Base-by-base conservation (phyloP, 208 protist species). In the Trypanosoma brucei region DNA sequence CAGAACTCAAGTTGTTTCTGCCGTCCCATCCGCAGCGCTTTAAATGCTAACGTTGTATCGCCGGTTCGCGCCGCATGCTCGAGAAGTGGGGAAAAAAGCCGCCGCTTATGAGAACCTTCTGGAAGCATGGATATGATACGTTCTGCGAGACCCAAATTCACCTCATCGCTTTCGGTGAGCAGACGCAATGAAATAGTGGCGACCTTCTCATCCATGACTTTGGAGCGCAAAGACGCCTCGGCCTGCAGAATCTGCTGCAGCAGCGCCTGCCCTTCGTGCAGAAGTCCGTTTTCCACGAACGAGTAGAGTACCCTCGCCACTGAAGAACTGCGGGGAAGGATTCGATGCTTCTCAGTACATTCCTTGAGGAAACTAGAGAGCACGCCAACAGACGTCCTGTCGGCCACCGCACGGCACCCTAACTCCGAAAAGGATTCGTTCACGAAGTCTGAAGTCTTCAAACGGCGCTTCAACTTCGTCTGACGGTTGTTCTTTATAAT, bases 61-160 rank as follows among this genome's bases (percentile, higher is more conserved):
- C 55, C 54, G 4, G 56, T 68, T 38, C 13, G 34, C 37, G 57
- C 62, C 34, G 78, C 84, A 56, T 77, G 70, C 36, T 78, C 70
- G 34, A 94, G 72, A 37, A 94, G 52, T 0, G 88, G 84, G 30
- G 67, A 70, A 50, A 92, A 90, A 11, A 94, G 48, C 22, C 88
- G 81, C 5, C 84, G 65, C 62, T 86, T 89, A 54, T 80, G 78
- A 33, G 62, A 51, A 9, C 78, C 79, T 0, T 60, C 62, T 13
- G 85, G 83, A 1, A 91, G 55, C 40, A 72, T 69, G 2, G 65
- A 55, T 36, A 94, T 52, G 38, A 94, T 61, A 34, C 55, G 65
- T 1, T 74, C 45, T n/a, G 83, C 63, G 14, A 89, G 61, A 34
- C 70, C 42, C 42, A 63, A 40, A 37, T 62, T 60, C 2, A 69